Conservation (phyloP, 305 asterid genomes). For the Fraxinus platypoda region DNA sequence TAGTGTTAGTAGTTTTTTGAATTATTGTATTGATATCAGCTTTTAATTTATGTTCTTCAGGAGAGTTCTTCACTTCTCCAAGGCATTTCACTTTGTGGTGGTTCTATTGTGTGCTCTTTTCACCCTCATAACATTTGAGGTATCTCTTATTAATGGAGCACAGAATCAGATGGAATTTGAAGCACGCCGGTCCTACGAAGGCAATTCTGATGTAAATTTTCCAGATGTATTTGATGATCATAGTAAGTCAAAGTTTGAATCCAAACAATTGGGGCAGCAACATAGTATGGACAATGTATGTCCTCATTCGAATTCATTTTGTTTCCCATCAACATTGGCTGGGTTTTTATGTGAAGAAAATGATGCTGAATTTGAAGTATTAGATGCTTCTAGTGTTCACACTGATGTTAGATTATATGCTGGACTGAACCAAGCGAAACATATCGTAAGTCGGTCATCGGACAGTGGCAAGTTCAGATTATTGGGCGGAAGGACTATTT, state of each 20-base stretch:
- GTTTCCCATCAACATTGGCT: slow-evolving; percentile 78
- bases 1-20: neutral
- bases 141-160: slow-evolving; percentile 35
- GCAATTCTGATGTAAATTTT: slow-evolving; percentile 21
- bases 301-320: slow-evolving; percentile 49
- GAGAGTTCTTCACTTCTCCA: slow-evolving; percentile 35
- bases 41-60: slow-evolving; percentile 30
- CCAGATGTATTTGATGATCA: slow-evolving; percentile 33
- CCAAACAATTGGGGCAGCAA: slow-evolving; percentile 28
- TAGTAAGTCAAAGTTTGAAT: slow-evolving; percentile 29
- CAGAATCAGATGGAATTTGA: slow-evolving; percentile 34
- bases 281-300: slow-evolving; percentile 41
- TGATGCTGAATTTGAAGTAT: slow-evolving; percentile 28
- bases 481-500: slow-evolving; percentile 49
- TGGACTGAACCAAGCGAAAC: slow-evolving; percentile 29
- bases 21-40: slow-evolving; percentile 11
- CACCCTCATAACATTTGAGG: slow-evolving; percentile 40
- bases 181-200: slow-evolving; percentile 38
- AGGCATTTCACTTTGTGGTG: slow-evolving; percentile 37
- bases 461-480: slow-evolving; percentile 44
- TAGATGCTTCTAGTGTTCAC: slow-evolving; percentile 36
- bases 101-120: slow-evolving; percentile 39
- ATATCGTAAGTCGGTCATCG: slow-evolving; percentile 42
- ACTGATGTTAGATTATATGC: slow-evolving; percentile 32
- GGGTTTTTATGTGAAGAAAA: slow-evolving; percentile 32